Base-by-base conservation (phyloP, 768 basidiomycete species). In the Pleurotus sapidus region DNA sequence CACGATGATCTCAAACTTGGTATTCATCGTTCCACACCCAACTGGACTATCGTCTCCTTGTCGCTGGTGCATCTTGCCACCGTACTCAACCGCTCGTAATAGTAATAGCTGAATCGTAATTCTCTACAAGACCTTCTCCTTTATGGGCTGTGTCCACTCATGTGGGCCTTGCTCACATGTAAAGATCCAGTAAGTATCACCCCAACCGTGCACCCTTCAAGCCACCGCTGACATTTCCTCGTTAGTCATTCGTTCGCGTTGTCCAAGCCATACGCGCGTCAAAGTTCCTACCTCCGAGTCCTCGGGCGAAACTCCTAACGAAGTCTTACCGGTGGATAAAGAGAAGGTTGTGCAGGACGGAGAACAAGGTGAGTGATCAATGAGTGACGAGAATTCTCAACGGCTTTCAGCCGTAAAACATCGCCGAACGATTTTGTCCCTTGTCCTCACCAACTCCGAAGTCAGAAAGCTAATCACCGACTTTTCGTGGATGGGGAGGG, bases 381-480 rank as follows among this genome's bases (percentile, higher is more conserved):
- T 38, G 1, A 8, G 27, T 5, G 8, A 30, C 3, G 3, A 30
- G 1, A 30, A 6, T 30, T 30, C 27, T 30, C n/a, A 8, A 30
- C 30, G 30, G 7, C 30, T 9, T 34, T 1, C 47, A 90, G 93
- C 93, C 18, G 83, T 90, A 46, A 80, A 81, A 56, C 93, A 98
- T 71, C 83, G 98, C 14, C 91, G 95, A 61, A 95, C 94, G 0
- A 82, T 99, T 47, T 77, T 92, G 59, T 83, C 84, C 43, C 87
- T 98, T 64, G 78, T 98, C 65, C 78, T 94, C 60, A 96, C 95
- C 67, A 99, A 99, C 74, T 88, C 91, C 0, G 91, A 96, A 74
- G 88, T 91, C 27, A 88, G 94, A 65, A 96, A 97, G 69, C 85
- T 97, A 25, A 72, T 95, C 53, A 81, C 84, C 1, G 92, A 94